These are phyloP conservation scores for Gnomoniopsis smithogilvyi DNA, from an alignment of 2,329 filamentous ascomycete genomes.

Conservation along the genomic window DNA sequence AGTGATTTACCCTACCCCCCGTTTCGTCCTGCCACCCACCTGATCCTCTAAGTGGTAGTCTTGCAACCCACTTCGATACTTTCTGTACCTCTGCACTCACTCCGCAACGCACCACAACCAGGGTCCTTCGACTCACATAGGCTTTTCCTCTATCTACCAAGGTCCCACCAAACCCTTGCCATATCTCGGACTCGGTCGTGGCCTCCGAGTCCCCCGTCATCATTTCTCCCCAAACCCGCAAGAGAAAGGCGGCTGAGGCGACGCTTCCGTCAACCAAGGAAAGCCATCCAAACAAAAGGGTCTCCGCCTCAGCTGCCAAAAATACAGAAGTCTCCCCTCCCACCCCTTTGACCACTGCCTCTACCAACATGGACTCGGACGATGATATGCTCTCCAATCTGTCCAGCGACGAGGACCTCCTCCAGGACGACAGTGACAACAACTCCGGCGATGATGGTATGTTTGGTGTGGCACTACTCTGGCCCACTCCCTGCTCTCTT, in stretches of 20 bases:
- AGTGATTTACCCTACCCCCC: not conserved
- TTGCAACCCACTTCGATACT: not conserved
- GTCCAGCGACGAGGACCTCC: slow-evolving; percentile 73
- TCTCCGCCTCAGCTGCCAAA: slow-evolving; percentile 48
- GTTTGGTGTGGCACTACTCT: slow-evolving; percentile 20
- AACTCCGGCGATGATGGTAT: slow-evolving; percentile 57
- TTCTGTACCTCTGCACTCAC: not conserved
- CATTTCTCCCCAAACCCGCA: slow-evolving; percentile 58
- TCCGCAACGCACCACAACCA: not conserved
- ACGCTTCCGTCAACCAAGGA: slow-evolving; percentile 48
- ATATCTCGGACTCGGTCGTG: slow-evolving; percentile 13
- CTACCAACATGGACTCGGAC: slow-evolving; percentile 83
- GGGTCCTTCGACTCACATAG: not conserved
- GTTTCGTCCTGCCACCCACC: not conserved
- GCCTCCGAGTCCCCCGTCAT: slow-evolving; percentile 32
- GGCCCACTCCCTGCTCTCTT: not conserved
- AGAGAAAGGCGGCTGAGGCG: slow-evolving; percentile 65
- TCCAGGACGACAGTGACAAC: slow-evolving; percentile 70
- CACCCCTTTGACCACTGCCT: slow-evolving; percentile 52
- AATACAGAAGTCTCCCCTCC: slow-evolving; percentile 46
- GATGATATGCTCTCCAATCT: slow-evolving; percentile 87
- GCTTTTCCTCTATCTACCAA: not conserved
- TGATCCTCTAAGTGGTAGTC: not conserved
- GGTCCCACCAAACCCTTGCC: not conserved
- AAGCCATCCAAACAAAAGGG: slow-evolving; percentile 48